phyloP scores from a whole-genome alignment of 1,284 basidiomycete genomes.

The Butyriboletus appendiculatus region DNA sequence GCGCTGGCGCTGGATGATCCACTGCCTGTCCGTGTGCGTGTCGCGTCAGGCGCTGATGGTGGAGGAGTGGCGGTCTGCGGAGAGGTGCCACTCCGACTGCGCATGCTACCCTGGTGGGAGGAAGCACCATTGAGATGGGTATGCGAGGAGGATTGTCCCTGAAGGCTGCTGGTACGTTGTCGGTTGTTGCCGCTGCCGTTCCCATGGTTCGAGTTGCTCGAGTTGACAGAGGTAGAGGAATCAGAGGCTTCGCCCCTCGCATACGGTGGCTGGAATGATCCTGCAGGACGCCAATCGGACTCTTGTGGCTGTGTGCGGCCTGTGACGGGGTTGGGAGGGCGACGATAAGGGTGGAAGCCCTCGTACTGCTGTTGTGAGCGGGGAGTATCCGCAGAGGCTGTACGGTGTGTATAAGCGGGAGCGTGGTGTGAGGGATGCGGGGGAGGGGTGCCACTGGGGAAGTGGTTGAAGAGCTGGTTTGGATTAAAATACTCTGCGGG shows the following conservation, averaged over 20 bases:
- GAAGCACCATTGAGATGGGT: conserved; percentile 39
- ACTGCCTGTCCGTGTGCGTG: conserved; percentile 47
- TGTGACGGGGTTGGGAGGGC: conserved; percentile 50
- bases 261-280: conserved; percentile 61
- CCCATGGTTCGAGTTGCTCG: conserved; percentile 49
- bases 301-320: conserved; percentile 35
- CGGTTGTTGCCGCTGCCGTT: conserved; percentile 35
- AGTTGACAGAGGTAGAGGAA: conserved; percentile 74
- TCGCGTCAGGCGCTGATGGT: conserved; percentile 12
- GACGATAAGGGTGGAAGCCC: conserved; percentile 79
- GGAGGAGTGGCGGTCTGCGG: conserved; percentile 21
- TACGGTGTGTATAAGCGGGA: conserved; percentile 37
- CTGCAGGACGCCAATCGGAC: conserved; percentile 51
- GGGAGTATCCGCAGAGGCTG: conserved; percentile 29
- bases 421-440: conserved; percentile 49
- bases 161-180: conserved; percentile 65
- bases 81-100: conserved; percentile 32
- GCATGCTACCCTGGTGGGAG: conserved; percentile 37
- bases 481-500: conserved; percentile 57
- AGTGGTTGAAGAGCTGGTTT: conserved; percentile 61
- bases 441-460: conserved; percentile 70
- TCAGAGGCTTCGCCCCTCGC: conserved; percentile 73
- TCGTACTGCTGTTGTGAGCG: conserved; percentile 46
- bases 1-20: conserved; percentile 40
- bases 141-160: conserved; percentile 41